Evolutionary conservation across 2,329 filamentous ascomycete species (phyloP).

Genomic region (Nannizziopsis barbatae): DNA sequence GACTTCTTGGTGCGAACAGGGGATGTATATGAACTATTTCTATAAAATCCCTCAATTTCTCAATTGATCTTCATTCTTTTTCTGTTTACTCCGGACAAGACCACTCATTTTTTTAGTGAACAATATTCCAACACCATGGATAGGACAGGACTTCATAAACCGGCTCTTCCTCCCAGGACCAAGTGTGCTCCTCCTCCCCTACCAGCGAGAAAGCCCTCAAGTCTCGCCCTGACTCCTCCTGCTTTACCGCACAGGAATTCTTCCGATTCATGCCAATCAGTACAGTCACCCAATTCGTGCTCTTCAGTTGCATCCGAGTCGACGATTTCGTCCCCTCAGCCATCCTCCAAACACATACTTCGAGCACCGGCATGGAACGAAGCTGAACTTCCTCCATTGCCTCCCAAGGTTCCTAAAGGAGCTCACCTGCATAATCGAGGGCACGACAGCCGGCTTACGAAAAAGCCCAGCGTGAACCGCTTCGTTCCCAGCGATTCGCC

Average conservation of each 20-base stretch:
- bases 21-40: background rate
- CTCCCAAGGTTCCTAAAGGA: constrained; percentile 21
- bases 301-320: constrained; percentile 41
- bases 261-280: constrained; percentile 22
- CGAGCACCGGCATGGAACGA: constrained; percentile 49
- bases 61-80: background rate
- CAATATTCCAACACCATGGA: constrained; percentile 18
- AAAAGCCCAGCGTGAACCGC: background rate
- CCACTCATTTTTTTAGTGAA: constrained; percentile 4
- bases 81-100: background rate
- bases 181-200: constrained; percentile 33
- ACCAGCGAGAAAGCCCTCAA: constrained; percentile 34
- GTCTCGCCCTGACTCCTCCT: constrained; percentile 28
- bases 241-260: constrained; percentile 40
- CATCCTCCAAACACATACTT: constrained; percentile 19
- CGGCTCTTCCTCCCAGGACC: constrained; percentile 1
- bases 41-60: background rate
- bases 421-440: background rate
- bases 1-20: background rate
- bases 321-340: constrained; percentile 17
- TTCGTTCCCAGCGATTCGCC: background rate
- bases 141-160: constrained; percentile 22
- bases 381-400: constrained; percentile 44
- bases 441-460: background rate
- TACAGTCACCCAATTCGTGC: constrained; percentile 43